Percentiles rank a stretch among this genome's conserved stretches.
Conservation (phyloP, 2,329 filamentous ascomycete genomes). For the Tolypocladium ophioglossoides region DNA sequence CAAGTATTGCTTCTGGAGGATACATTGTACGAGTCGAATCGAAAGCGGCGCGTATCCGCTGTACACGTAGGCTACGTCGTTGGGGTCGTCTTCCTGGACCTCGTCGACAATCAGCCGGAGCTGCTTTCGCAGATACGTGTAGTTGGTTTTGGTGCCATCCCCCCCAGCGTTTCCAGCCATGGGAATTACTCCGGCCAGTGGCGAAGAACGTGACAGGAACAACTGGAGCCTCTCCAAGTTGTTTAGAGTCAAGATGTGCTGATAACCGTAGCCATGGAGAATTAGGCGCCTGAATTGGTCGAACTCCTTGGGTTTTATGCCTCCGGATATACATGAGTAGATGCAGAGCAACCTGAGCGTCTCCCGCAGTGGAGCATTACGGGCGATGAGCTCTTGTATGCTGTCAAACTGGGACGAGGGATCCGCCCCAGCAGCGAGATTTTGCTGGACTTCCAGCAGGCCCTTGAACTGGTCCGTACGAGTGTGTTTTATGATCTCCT, state of each 20-base stretch:
- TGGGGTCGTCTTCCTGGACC: slow-evolving; percentile 87
- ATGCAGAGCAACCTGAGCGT: slow-evolving; percentile 80
- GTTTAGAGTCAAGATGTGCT: slow-evolving; percentile 83
- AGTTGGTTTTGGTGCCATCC: slow-evolving; percentile 72
- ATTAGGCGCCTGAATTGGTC: slow-evolving; percentile 84
- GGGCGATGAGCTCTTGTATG: slow-evolving; percentile 90
- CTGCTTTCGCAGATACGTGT: slow-evolving; percentile 75
- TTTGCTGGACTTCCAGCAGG: slow-evolving; percentile 88
- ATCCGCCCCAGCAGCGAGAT: slow-evolving; percentile 82
- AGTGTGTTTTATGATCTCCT: slow-evolving; percentile 92
- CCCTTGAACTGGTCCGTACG: slow-evolving; percentile 81
- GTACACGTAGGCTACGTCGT: slow-evolving; percentile 96
- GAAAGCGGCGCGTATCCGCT: slow-evolving; percentile 93
- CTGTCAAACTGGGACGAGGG: slow-evolving; percentile 80
- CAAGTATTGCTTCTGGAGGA: slow-evolving; percentile 83
- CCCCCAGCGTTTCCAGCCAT: slow-evolving; percentile 48
- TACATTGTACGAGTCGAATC: slow-evolving; percentile 80
- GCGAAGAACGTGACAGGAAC: slow-evolving; percentile 66
- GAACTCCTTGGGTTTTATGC: slow-evolving; percentile 78
- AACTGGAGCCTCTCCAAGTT: slow-evolving; percentile 84
- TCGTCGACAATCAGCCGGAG: slow-evolving; percentile 89
- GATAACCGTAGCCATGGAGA: slow-evolving; percentile 86
- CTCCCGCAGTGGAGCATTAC: slow-evolving; percentile 69
- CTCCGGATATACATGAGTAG: slow-evolving; percentile 82
- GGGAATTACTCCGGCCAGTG: slow-evolving; percentile 71